Conservation (phyloP, 2,329 filamentous ascomycete species). For the Tolypocladium inflatum region DNA sequence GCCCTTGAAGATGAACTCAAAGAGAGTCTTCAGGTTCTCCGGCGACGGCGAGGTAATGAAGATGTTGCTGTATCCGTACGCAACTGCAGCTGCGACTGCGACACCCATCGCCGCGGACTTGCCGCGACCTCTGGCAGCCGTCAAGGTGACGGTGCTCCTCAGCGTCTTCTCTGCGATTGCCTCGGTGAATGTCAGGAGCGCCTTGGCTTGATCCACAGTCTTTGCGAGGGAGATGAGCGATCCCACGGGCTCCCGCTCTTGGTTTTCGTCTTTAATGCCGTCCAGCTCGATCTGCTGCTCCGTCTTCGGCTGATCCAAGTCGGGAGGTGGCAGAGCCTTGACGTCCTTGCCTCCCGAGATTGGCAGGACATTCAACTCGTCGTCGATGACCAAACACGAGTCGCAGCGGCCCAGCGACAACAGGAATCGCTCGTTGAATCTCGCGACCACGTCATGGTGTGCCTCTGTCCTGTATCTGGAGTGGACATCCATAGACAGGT, state of each 20-base stretch:
- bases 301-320: constrained; percentile 63
- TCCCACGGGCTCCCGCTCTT: constrained; percentile 78
- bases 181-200: constrained; percentile 91
- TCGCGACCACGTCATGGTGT: constrained; percentile 84
- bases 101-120: constrained; percentile 96
- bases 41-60: constrained; percentile 97
- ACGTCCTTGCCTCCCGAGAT: constrained; percentile 94
- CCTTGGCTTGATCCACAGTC: constrained; percentile 93
- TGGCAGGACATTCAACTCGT: constrained; percentile 93
- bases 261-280: constrained; percentile 76
- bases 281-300: constrained; percentile 68
- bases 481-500: constrained; percentile 95
- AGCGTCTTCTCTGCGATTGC: constrained; percentile 94
- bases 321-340: constrained; percentile 67
- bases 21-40: constrained; percentile 96
- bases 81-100: constrained; percentile 85
- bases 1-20: constrained; percentile 97
- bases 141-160: constrained; percentile 85
- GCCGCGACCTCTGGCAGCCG: constrained; percentile 86
- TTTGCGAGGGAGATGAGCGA: constrained; percentile 75
- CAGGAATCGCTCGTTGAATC: constrained; percentile 97
- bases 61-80: constrained; percentile 97
- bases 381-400: constrained; percentile 89
- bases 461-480: constrained; percentile 94
- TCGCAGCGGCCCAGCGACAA: constrained; percentile 92